Percentiles rank a stretch among this genome's conserved stretches.
phyloP scores from a whole-genome alignment of 176 grass and related monocot genomes.

The Areca catechu region DNA sequence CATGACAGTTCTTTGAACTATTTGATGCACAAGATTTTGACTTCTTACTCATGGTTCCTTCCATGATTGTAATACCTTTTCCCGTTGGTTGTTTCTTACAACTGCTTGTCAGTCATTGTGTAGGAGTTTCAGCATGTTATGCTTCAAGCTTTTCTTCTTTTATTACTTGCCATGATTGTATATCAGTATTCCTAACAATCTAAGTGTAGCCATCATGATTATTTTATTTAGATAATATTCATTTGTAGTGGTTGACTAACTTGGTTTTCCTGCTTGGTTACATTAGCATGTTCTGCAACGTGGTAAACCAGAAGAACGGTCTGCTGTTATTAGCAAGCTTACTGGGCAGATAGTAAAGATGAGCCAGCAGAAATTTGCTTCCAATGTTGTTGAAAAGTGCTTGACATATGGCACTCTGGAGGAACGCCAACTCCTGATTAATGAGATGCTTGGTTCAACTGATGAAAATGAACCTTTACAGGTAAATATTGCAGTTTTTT shows the following conservation, averaged over 20 bases:
- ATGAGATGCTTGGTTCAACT: conserved; percentile 49
- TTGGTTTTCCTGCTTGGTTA: conserved; percentile 8
- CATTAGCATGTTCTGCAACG: conserved; percentile 62
- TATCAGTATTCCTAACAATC: no score
- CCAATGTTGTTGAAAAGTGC: conserved; percentile 78
- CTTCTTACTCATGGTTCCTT: no score
- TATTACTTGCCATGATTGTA: no score
- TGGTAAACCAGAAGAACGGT: conserved; percentile 50
- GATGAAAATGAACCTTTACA: conserved; percentile 22
- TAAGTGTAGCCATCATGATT: no score
- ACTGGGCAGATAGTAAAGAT: conserved; percentile 52
- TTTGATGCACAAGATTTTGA: no score
- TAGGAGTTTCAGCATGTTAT: no score
- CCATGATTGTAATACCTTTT: no score
- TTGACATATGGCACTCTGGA: conserved; percentile 37
- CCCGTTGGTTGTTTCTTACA: no score
- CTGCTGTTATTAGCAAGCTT: conserved; percentile 51
- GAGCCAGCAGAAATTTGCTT: conserved; percentile 83
- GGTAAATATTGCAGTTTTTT: not conserved
- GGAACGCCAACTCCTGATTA: conserved; percentile 59
- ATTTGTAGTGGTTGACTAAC: not conserved
- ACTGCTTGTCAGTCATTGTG: no score
- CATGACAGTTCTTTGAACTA: no score
- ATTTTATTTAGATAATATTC: no score
- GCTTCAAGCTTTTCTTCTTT: no score